Evolutionary conservation across 257 asterid genomes (phyloP).

Genomic region (Scutellaria baicalensis): DNA sequence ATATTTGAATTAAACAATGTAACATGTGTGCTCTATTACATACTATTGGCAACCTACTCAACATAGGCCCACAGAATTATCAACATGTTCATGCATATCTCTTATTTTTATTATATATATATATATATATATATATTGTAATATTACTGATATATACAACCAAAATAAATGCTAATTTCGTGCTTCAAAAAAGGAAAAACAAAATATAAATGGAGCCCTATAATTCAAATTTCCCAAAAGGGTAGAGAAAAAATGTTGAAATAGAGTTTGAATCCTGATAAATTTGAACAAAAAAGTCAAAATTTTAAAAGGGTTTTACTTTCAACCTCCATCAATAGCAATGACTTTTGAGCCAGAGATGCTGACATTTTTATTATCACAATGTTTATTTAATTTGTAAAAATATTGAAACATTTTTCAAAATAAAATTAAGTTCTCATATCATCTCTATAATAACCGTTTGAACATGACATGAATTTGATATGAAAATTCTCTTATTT

Average conservation of each 20-base stretch:
- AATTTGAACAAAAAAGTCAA: constrained; percentile 32
- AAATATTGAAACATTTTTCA: background rate
- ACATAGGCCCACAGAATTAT: background rate
- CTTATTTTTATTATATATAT: no score
- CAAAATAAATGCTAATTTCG: background rate
- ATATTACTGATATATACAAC: no score
- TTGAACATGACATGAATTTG: no score
- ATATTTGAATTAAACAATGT: no score
- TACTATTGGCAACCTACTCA: background rate
- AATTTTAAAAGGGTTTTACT: background rate
- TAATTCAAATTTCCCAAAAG: no score
- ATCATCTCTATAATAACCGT: no score
- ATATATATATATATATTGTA: no score
- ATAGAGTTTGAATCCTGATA: background rate
- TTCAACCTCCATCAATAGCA: constrained; percentile 18
- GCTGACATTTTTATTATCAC: constrained; percentile 25
- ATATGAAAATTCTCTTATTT: no score
- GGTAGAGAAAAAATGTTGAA: background rate
- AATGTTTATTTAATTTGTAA: background rate
- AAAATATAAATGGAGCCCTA: no score
- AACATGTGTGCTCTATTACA: no score
- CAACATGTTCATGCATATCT: background rate
- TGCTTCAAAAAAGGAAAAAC: background rate
- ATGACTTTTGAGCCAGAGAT: constrained; percentile 35
- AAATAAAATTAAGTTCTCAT: no score